phyloP scores from a whole-genome alignment of 2,329 filamentous ascomycete species.

The Myriangium duriaei region DNA sequence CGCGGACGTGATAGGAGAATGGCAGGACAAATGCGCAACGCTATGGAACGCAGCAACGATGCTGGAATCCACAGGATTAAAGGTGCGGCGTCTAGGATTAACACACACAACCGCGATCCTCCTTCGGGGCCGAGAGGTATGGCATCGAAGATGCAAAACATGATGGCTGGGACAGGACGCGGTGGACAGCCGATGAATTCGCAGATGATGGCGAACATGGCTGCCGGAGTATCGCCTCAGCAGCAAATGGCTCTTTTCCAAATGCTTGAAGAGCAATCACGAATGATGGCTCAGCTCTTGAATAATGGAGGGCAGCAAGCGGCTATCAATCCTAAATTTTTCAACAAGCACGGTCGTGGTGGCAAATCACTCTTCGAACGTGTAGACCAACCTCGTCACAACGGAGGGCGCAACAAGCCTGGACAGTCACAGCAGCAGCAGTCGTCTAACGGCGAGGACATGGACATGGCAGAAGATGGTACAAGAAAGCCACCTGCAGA shows the following conservation, averaged over 20 bases:
- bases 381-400: slow-evolving; percentile 45
- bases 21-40: slow-evolving; percentile 59
- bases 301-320: slow-evolving; percentile 37
- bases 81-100: slow-evolving; percentile 58
- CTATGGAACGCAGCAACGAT: slow-evolving; percentile 66
- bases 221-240: slow-evolving; percentile 41
- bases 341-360: slow-evolving; percentile 25
- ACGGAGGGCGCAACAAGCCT: slow-evolving; percentile 37
- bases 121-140: slow-evolving; percentile 54
- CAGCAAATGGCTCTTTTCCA: slow-evolving; percentile 63
- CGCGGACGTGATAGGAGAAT: slow-evolving; percentile 63
- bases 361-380: slow-evolving; percentile 63
- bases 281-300: slow-evolving; percentile 65
- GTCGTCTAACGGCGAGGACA: slow-evolving; percentile 27
- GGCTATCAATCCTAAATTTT: slow-evolving; percentile 42
- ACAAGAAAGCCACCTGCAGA: slow-evolving; percentile 37
- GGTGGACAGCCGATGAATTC: slow-evolving; percentile 19
- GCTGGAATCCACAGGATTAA: slow-evolving; percentile 67
- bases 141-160: slow-evolving; percentile 31
- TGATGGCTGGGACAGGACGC: slow-evolving; percentile 19
- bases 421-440: slow-evolving; percentile 10
- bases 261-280: slow-evolving; percentile 52
- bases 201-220: slow-evolving; percentile 37
- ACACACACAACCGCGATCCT: slow-evolving; percentile 57
- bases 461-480: slow-evolving; percentile 47